Evolutionary conservation across 257 asterid species (phyloP).

Genomic region (Fraxinus cuspidata): DNA sequence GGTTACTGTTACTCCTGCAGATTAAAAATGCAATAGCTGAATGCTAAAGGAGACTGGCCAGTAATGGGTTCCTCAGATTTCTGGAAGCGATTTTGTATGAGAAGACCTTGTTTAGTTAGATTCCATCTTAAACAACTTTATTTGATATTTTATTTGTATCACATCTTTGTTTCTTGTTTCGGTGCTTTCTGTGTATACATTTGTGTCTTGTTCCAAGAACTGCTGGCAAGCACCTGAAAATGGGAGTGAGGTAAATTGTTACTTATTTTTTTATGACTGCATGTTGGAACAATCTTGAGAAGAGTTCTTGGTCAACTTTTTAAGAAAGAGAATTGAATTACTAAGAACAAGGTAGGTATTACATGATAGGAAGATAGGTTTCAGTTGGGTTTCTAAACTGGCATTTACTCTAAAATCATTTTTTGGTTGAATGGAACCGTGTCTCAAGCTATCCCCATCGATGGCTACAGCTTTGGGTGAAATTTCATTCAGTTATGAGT

Average conservation of each 20-base stretch:
- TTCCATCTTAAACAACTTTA: constrained; percentile 15
- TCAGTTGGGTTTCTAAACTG: neutral
- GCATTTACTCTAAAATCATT: neutral
- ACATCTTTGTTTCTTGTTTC: neutral
- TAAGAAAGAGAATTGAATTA: neutral
- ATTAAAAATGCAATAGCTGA: constrained; percentile 12
- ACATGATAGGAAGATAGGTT: neutral
- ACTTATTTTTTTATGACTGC: constrained; percentile 8
- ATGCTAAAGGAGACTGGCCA: constrained; percentile 16
- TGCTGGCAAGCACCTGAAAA: constrained; percentile 26
- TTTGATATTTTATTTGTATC: constrained; percentile 15
- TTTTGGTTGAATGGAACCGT: no score
- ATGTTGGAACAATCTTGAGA: neutral
- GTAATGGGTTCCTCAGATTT: constrained; percentile 13
- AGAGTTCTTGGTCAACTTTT: neutral
- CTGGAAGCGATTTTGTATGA: constrained; percentile 16
- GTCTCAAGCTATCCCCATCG: neutral
- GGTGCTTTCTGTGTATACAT: constrained; percentile 25
- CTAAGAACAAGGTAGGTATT: neutral
- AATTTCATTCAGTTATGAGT: neutral
- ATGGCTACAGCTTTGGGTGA: neutral
- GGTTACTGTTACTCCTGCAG: constrained; percentile 29
- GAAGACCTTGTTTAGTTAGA: neutral
- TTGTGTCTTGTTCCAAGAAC: constrained; percentile 23
- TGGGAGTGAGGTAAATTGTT: constrained; percentile 29